A percentile compares a stretch with the other conserved stretches of the same genome.
Evolutionary conservation across 352 stramenopile genomes (phyloP).

Genomic region (Phytophthora podocarpi): DNA sequence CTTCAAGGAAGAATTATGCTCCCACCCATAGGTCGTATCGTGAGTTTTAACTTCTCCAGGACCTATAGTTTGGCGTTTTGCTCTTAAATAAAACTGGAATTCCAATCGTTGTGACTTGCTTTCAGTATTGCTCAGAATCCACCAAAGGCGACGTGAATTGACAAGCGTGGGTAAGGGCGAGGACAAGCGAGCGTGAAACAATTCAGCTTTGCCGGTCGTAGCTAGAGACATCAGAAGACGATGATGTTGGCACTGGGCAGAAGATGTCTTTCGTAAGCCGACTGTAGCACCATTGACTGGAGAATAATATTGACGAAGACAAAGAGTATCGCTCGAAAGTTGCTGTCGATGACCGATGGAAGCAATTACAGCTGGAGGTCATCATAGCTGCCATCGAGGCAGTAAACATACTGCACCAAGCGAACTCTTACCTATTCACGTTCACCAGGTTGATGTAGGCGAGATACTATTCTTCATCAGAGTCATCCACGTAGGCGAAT

Average conservation of each 20-base stretch:
- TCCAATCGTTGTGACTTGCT: too few relatives aligned
- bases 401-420: too few relatives aligned
- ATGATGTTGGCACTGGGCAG: background rate
- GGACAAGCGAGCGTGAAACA: slow-evolving; percentile 3
- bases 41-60: slow-evolving; percentile 6
- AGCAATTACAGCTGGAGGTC: slow-evolving; percentile 11
- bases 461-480: too few relatives aligned
- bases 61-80: background rate
- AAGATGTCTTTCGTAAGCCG: background rate
- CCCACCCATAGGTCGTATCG: background rate
- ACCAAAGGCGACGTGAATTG: background rate
- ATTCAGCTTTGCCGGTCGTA: slow-evolving; percentile 3
- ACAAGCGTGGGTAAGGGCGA: background rate
- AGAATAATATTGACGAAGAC: background rate
- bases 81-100: slow-evolving; percentile 8
- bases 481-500: too few relatives aligned
- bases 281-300: background rate
- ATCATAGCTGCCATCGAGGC: too few relatives aligned
- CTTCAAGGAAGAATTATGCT: background rate
- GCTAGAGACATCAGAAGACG: background rate
- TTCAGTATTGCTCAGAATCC: slow-evolving; percentile 3
- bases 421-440: too few relatives aligned
- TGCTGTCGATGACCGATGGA: background rate
- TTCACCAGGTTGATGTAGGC: too few relatives aligned
- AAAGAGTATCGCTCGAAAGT: background rate